Percentiles rank a stretch among this genome's conserved stretches.
Conservation (phyloP, 2,329 filamentous ascomycete genomes). For the Teratosphaeria destructans region DNA sequence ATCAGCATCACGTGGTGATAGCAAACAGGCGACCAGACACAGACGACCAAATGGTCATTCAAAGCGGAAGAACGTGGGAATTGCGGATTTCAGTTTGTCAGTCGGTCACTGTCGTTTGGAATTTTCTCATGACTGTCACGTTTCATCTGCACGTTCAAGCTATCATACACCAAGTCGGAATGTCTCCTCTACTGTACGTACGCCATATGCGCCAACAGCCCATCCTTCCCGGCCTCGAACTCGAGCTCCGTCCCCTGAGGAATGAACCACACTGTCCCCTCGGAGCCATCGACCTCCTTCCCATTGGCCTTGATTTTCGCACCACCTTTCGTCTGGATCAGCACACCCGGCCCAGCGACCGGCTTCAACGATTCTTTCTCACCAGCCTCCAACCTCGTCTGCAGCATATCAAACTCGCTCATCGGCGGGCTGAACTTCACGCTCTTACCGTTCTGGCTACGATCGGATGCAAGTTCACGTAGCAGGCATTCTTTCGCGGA, state of each 20-base stretch:
- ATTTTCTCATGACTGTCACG: neutral
- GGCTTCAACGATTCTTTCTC: conserved; percentile 49
- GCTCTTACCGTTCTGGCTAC: conserved; percentile 50
- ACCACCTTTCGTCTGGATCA: conserved; percentile 51
- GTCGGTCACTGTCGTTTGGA: neutral
- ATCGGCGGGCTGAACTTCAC: conserved; percentile 55
- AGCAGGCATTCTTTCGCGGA: conserved; percentile 47
- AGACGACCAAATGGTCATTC: neutral
- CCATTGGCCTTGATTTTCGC: conserved; percentile 48
- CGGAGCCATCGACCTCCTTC: conserved; percentile 43
- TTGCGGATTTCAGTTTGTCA: neutral
- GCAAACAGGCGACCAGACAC: neutral
- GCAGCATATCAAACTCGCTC: conserved; percentile 61
- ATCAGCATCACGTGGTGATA: neutral
- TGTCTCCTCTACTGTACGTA: conserved; percentile 30
- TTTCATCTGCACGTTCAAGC: neutral
- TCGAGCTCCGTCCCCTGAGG: conserved; percentile 45
- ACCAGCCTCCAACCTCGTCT: conserved; percentile 44
- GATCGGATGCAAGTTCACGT: conserved; percentile 37
- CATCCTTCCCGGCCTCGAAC: conserved; percentile 31
- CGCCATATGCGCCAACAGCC: conserved; percentile 40
- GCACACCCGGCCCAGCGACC: conserved; percentile 51
- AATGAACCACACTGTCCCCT: conserved; percentile 59
- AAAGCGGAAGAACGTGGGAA: neutral
- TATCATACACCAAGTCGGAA: neutral